Conservation (phyloP, 1,284 basidiomycete genomes). For the Stygiomarasmius scandens region DNA sequence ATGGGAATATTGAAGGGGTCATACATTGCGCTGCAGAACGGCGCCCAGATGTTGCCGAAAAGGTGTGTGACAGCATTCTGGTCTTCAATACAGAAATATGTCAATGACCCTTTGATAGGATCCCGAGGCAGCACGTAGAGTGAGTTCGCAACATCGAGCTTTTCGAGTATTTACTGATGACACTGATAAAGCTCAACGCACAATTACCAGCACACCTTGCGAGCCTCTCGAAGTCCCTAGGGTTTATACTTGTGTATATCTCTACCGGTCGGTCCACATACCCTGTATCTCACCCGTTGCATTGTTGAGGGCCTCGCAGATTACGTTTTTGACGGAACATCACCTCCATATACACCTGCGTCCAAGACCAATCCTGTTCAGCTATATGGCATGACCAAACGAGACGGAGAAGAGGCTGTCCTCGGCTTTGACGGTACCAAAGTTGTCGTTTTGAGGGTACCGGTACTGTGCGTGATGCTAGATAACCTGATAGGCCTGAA, state of each 20-base stretch:
- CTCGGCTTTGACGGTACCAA: conserved; percentile 57
- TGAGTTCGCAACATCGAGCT: conserved; percentile 28
- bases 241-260: conserved; percentile 72
- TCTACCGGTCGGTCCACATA: conserved; percentile 61
- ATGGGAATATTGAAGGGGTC: conserved; percentile 53
- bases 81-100: too few relatives aligned
- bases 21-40: conserved; percentile 87
- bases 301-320: conserved; percentile 43
- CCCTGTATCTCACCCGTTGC: neutral
- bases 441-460: conserved; percentile 72
- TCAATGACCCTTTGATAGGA: conserved; percentile 45
- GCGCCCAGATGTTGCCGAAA: conserved; percentile 81
- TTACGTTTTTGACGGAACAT: conserved; percentile 86
- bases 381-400: conserved; percentile 76
- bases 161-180: neutral
- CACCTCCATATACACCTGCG: conserved; percentile 73
- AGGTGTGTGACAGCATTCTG: conserved; percentile 44
- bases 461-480: conserved; percentile 65
- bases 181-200: conserved; percentile 61
- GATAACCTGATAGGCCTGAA: too few relatives aligned
- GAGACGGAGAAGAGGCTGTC: conserved; percentile 72
- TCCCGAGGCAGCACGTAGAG: conserved; percentile 65
- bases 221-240: conserved; percentile 53
- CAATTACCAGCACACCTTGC: conserved; percentile 67
- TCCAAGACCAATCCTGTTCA: conserved; percentile 76